phyloP scores from a whole-genome alignment of 2,329 filamentous ascomycete species.

The Fusarium sp. region DNA sequence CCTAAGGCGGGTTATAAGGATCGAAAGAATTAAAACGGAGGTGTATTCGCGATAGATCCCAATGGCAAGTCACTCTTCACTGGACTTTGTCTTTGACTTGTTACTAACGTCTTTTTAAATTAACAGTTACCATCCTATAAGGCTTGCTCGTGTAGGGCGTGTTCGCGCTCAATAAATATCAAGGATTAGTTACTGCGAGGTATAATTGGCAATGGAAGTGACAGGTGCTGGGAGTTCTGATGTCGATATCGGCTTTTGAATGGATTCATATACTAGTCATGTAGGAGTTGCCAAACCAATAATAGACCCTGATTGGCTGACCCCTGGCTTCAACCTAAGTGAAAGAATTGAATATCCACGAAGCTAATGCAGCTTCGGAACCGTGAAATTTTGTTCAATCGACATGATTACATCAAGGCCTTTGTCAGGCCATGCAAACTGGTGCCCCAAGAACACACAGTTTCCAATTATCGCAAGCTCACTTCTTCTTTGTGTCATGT shows the following conservation, averaged over 20 bases:
- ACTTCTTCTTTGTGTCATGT: not conserved
- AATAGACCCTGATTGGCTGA: not conserved
- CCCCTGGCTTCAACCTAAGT: not conserved
- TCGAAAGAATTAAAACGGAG: not conserved
- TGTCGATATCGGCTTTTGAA: not conserved
- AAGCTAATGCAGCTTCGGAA: no score
- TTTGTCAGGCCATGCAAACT: no score
- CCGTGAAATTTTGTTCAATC: not conserved
- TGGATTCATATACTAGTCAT: not conserved
- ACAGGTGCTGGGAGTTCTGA: not conserved
- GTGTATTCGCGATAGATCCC: not conserved
- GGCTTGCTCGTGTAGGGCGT: not conserved
- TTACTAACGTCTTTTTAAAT: not conserved
- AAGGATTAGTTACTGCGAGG: not conserved
- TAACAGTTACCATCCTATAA: not conserved
- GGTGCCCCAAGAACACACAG: no score
- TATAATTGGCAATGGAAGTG: not conserved
- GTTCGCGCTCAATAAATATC: not conserved
- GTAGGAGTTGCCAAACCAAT: not conserved
- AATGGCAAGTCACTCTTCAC: not conserved
- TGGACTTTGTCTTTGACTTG: not conserved
- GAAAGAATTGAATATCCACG: not conserved
- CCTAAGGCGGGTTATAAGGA: not conserved
- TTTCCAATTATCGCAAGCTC: no score
- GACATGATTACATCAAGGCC: not conserved